Evolutionary conservation across 75 land plant genomes (phyloP).

Genomic region (Cupressus sempervirens): DNA sequence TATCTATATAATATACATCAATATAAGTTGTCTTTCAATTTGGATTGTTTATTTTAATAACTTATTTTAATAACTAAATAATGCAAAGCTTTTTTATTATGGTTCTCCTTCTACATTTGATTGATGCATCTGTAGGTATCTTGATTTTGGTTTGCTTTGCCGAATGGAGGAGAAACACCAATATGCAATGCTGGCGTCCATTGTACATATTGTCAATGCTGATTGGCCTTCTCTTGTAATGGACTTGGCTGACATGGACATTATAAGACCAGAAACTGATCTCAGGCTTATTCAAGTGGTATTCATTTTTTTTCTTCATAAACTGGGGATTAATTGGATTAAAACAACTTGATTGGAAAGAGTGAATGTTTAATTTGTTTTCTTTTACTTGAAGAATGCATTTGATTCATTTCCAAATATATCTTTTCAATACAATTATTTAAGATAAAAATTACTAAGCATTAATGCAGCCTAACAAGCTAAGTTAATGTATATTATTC

Average conservation of each 20-base stretch:
- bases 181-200: constrained; percentile 88
- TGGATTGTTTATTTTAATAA: neutral
- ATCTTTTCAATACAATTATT: neutral
- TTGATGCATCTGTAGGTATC: constrained; percentile 39
- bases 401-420: neutral
- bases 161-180: constrained; percentile 88
- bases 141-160: constrained; percentile 94
- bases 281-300: constrained; percentile 69
- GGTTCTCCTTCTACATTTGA: neutral
- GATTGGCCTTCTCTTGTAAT: constrained; percentile 84
- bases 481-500: neutral
- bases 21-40: constrained; percentile 3
- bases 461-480: neutral
- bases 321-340: neutral
- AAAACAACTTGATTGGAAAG: neutral
- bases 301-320: constrained; percentile 11
- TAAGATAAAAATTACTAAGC: neutral
- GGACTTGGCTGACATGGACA: constrained; percentile 84
- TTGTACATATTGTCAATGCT: constrained; percentile 88
- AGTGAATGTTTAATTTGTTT: neutral
- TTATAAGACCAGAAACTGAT: constrained; percentile 69
- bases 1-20: neutral
- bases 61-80: neutral
- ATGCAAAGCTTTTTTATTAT: neutral
- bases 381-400: neutral